Percentiles rank a stretch among this genome's conserved stretches.
Conservation (phyloP, 305 asterid genomes). For the Fraxinus platypoda region DNA sequence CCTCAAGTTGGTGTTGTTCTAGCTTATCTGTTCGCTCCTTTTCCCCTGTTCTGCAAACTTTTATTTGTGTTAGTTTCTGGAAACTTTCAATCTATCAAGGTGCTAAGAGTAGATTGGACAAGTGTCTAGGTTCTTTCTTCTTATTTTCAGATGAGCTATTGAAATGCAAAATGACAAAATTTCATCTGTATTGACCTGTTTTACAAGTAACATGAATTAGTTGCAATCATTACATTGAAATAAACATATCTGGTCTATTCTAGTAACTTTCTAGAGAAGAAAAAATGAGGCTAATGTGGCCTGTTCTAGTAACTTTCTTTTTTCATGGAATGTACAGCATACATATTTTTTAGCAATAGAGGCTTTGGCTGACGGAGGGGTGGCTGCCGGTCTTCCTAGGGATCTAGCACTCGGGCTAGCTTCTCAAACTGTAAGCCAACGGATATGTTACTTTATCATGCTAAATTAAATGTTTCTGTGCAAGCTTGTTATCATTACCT, state of each 20-base stretch:
- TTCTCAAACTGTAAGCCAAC: constrained; percentile 80
- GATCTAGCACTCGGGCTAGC: constrained; percentile 90
- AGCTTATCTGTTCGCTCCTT: not conserved
- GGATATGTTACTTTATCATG: not conserved
- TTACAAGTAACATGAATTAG: not conserved
- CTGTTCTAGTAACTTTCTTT: not conserved
- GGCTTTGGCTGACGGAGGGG: constrained; percentile 99
- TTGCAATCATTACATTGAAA: not conserved
- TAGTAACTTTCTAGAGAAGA: constrained; percentile 1
- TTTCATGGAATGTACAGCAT: constrained; percentile 55
- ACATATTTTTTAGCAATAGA: constrained; percentile 79
- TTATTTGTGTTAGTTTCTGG: not conserved
- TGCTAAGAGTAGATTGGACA: not conserved
- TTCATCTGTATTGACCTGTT: not conserved
- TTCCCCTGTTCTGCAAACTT: not conserved
- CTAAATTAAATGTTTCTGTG: not conserved
- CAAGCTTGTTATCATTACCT: not conserved
- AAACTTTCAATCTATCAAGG: not conserved
- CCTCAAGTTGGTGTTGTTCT: constrained; percentile 78
- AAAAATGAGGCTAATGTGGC: not conserved
- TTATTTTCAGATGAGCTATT: not conserved
- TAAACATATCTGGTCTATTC: not conserved
- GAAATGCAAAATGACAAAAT: not conserved
- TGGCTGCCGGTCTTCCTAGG: constrained; percentile 96
- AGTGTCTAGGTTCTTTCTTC: not conserved